Conservation (phyloP, 805 yeast species). For the Metschnikowia anglica region DNA sequence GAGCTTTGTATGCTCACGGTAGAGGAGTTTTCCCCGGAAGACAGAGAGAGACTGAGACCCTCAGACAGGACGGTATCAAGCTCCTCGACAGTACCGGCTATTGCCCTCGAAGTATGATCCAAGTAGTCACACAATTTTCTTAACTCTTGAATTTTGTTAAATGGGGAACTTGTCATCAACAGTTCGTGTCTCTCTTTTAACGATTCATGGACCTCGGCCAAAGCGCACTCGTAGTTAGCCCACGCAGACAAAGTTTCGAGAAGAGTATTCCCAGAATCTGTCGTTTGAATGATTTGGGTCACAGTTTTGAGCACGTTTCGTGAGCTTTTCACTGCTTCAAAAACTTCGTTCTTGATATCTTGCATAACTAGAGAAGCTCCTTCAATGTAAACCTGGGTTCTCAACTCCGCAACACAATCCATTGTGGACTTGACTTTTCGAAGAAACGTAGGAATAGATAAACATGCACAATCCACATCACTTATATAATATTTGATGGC, state of each 20-base stretch:
- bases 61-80: conserved; percentile 5
- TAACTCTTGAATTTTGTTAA: not conserved
- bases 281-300: not conserved
- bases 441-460: conserved; percentile 5
- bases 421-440: conserved; percentile 2
- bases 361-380: not conserved
- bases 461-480: conserved; percentile 7
- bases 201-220: conserved; percentile 1
- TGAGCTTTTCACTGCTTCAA: not conserved
- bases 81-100: conserved; percentile 4
- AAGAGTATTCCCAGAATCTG: conserved; percentile 6
- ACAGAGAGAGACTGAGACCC: not conserved
- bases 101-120: not conserved
- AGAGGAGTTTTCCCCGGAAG: not conserved
- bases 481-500: conserved; percentile 5
- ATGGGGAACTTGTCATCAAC: conserved; percentile 4
- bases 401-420: conserved; percentile 7
- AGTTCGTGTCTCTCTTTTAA: conserved; percentile 4
- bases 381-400: conserved; percentile 6
- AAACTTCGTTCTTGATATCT: conserved; percentile 6
- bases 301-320: not conserved
- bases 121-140: conserved; percentile 3
- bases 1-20: not conserved
- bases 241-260: conserved; percentile 3
- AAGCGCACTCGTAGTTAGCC: conserved; percentile 9